Conservation (phyloP, 371 early-diverging fungal genomes). For the Mortierella sp. region DNA sequence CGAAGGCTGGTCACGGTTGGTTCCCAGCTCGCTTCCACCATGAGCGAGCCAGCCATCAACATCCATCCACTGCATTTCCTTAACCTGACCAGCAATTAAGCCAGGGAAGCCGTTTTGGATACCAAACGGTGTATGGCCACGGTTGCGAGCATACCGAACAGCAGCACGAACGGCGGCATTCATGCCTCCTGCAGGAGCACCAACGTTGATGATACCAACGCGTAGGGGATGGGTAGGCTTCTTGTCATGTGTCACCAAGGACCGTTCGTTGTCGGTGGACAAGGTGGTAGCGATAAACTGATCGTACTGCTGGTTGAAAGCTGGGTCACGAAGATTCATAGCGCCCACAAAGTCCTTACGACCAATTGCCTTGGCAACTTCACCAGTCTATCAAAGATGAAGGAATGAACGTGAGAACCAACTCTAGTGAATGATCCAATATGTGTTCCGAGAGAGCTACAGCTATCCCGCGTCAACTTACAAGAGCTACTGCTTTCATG, state of each 20-base stretch:
- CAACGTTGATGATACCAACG: slow-evolving; percentile 94
- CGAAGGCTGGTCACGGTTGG: slow-evolving; percentile 90
- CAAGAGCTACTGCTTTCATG: slow-evolving; percentile 91
- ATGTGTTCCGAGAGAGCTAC: no score
- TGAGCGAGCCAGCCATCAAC: slow-evolving; percentile 91
- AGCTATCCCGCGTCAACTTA: slow-evolving; percentile 22
- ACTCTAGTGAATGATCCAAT: not conserved
- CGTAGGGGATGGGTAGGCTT: slow-evolving; percentile 65
- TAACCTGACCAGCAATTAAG: slow-evolving; percentile 81
- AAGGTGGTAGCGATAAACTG: slow-evolving; percentile 62
- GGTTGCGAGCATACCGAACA: slow-evolving; percentile 87
- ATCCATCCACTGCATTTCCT: slow-evolving; percentile 83
- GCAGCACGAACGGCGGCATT: slow-evolving; percentile 95
- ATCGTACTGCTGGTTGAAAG: slow-evolving; percentile 82
- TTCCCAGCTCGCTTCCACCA: slow-evolving; percentile 97
- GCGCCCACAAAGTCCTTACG: slow-evolving; percentile 89
- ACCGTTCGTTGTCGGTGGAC: slow-evolving; percentile 4
- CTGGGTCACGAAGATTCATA: slow-evolving; percentile 91
- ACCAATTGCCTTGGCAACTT: slow-evolving; percentile 85
- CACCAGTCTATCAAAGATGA: slow-evolving; percentile 77
- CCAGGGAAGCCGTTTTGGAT: slow-evolving; percentile 97
- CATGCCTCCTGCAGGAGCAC: slow-evolving; percentile 98
- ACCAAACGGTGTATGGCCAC: slow-evolving; percentile 86
- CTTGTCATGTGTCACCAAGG: slow-evolving; percentile 6
- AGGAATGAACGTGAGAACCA: not conserved